Evolutionary conservation across 768 basidiomycete genomes (phyloP), one percentile per base, ranked within the genome.

Genomic region (Lactarius pseudohatsudake): DNA sequence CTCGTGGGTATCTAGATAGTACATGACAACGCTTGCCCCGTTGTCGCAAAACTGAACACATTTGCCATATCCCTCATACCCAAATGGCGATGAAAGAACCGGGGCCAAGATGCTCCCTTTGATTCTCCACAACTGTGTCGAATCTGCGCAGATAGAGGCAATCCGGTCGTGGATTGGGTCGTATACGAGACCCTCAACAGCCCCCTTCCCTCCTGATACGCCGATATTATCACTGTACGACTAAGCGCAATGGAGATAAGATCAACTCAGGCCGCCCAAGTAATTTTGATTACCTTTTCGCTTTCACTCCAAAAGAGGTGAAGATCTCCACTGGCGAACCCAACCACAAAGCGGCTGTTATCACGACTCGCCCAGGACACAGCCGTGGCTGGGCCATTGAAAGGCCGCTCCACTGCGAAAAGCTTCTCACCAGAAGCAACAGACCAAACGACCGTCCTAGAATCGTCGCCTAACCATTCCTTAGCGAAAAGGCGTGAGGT

Each of bases 391-490:
- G 59, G 10, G 47, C 59, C 59, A 50, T 50, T 61, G 47, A 61
- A 61, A 58, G 57, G 57, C 18, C 45, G 16, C 20, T 47, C 45
- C 18, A 26, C 43, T 45, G 5, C 15, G 9, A 45, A 47, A 20
- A 60, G 28, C 59, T 60, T 60, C 45, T 60, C 59, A 5, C 59
- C 59, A 50, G 59, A 61, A 34, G 45, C 34, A n/a, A 61, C 32
- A 6, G 45, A 30, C 59, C 45, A 61, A 6, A 61, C n/a, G 9
- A 61, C 45, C 30, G 45, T 20, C 47, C 16, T 47, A 34, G 59
- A 50, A 50, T 61, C 45, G 34, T 61, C 32, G 11, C 59, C 59
- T 61, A 30, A 43, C 30, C 26, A 59, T 20, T 34, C 32, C 32
- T 34, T 34, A 34, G 32, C 32, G 32, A 34, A 34, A 34, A 34